phyloP scores from a whole-genome alignment of 164 flowering plant species.

The Berberis thunbergii region DNA sequence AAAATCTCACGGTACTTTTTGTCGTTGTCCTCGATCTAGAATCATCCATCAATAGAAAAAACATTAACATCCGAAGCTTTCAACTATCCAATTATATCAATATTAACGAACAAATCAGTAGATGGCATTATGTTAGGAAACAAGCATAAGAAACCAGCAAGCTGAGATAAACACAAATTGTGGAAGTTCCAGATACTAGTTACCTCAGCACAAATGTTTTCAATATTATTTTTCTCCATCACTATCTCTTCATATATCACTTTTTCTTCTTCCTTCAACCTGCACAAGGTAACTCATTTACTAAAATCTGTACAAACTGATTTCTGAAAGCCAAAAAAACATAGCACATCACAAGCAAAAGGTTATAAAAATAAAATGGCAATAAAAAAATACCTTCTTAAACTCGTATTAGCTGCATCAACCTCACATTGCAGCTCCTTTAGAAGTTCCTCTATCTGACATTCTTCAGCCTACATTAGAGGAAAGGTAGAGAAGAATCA shows the following conservation, averaged over 20 bases:
- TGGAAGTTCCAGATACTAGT: not conserved
- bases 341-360: not conserved
- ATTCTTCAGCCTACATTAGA: conserved; percentile 56
- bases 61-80: not conserved
- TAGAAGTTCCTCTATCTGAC: conserved; percentile 46
- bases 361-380: not conserved
- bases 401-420: conserved; percentile 29
- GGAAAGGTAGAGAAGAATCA: not conserved
- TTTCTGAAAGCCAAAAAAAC: not conserved
- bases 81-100: not conserved
- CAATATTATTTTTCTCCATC: conserved; percentile 22
- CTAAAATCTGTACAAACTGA: not conserved
- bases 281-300: conserved; percentile 17
- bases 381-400: conserved; percentile 33
- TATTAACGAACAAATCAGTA: not conserved
- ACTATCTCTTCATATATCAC: conserved; percentile 28
- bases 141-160: not conserved
- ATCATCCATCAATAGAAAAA: not conserved
- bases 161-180: not conserved
- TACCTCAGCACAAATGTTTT: conserved; percentile 40
- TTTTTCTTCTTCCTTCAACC: conserved; percentile 61
- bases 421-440: conserved; percentile 40
- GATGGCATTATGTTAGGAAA: not conserved
- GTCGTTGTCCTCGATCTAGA: conserved; percentile 47
- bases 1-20: conserved; percentile 30